Evolutionary conservation across 1,139 yeast species (phyloP).

Genomic region (Debaryomyces singareniensis): DNA sequence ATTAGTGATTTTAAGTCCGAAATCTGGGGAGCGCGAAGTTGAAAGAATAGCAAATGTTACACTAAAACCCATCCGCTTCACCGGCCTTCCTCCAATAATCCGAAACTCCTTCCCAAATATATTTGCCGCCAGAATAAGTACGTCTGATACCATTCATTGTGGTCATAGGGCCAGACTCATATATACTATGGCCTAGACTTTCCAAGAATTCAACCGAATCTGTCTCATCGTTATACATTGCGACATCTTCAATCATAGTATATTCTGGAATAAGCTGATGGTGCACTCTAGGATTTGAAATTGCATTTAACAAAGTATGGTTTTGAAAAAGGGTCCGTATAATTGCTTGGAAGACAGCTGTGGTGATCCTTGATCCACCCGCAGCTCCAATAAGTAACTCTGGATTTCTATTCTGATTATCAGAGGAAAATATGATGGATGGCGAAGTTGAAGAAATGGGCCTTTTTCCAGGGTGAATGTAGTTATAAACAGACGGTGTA

Average conservation of each 20-base stretch:
- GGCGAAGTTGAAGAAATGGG: slow-evolving; percentile 87
- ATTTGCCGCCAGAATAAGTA: slow-evolving; percentile 6
- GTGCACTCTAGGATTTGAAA: slow-evolving; percentile 77
- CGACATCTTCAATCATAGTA: slow-evolving; percentile 51
- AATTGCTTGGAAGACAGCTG: slow-evolving; percentile 77
- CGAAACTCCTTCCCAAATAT: slow-evolving; percentile 33
- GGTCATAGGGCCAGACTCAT: slow-evolving; percentile 31
- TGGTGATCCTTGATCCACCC: slow-evolving; percentile 88
- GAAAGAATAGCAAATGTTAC: not conserved
- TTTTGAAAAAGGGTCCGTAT: slow-evolving; percentile 55
- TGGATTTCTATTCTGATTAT: slow-evolving; percentile 36
- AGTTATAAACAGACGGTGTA: slow-evolving; percentile 75
- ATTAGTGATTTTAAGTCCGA: not conserved
- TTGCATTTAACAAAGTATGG: slow-evolving; percentile 55
- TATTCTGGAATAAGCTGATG: slow-evolving; percentile 82
- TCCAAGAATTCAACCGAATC: slow-evolving; percentile 8
- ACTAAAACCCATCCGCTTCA: slow-evolving; percentile 34
- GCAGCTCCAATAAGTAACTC: slow-evolving; percentile 85
- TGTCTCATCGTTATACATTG: slow-evolving; percentile 22
- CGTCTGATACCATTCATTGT: slow-evolving; percentile 39
- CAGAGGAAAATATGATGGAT: slow-evolving; percentile 42
- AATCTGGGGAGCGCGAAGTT: not conserved
- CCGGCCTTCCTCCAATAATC: slow-evolving; percentile 44
- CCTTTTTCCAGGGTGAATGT: slow-evolving; percentile 65
- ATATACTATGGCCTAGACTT: slow-evolving; percentile 22